Evolutionary conservation across 495 filamentous ascomycete genomes (phyloP), one percentile per base, ranked within the genome.

Genomic region (Cercophora scortea): DNA sequence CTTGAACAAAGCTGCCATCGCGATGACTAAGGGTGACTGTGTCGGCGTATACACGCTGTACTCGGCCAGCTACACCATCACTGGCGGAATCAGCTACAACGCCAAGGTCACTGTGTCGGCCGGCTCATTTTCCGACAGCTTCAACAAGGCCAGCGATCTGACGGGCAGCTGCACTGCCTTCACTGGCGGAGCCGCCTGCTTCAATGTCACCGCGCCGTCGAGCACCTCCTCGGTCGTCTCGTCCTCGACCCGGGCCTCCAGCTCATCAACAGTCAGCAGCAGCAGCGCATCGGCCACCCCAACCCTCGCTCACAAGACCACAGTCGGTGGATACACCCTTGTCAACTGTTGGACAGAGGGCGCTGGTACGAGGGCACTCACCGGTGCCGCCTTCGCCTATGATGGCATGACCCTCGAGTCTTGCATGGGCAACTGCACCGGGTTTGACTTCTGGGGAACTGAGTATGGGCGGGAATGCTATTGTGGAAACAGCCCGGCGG

Each of bases 41-140:
- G 61, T 77, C 35, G 81, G 81, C 7, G 55, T 57, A 8, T 82
- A 84, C 52, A 76, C 68, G 15, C 67, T 83, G 25, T 82, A 77
- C 56, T 72, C 69, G 9, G 77, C 66, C 1, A 73, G 60, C 43
- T 75, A 71, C 53, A 61, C 73, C 39, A 64, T 76, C 41, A 58
- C 67, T 18, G 72, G 67, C 12, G 71, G 72, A 16, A 66, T 73
- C 41, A 74, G 66, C 45, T 71, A 71, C 58, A 73, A 74, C 38
- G 71, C 77, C n/a, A 66, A 69, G 32, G 61, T 81, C 47, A 75
- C 70, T 40, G 66, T 80, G 18, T 68, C 63, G 18, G 69, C 68
- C 18, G 79, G 78, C 18, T 61, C 62, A 19, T 63, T 53, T 12
- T 38, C 58, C 11, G 71, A 74, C 47, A 61, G 64, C 47, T 75